These are phyloP conservation scores for Schizochytrium sp. DNA, from an alignment of 108 stramenopile species.

Conservation along the genomic window DNA sequence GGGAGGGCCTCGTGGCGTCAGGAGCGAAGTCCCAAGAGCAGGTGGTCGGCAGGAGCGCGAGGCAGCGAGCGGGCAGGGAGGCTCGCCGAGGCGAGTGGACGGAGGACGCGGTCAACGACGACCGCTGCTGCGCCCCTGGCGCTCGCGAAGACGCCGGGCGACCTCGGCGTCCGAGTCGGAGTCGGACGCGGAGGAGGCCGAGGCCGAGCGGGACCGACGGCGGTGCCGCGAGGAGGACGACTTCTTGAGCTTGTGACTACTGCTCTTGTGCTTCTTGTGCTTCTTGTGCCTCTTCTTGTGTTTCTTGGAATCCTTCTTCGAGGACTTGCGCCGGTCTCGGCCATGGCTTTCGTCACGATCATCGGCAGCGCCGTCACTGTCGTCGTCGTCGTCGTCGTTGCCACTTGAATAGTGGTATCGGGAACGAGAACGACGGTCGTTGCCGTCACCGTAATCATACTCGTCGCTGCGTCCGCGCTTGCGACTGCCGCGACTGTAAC, in stretches of 20 bases:
- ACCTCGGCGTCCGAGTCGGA: not conserved
- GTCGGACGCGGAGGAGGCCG: not conserved
- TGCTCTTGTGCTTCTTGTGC: not conserved
- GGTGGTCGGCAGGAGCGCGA: no score
- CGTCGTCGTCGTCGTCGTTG: not conserved
- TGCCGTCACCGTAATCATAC: not conserved
- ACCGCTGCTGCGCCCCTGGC: not conserved
- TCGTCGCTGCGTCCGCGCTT: not conserved
- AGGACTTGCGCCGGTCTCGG: no score
- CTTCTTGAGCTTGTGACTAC: not conserved
- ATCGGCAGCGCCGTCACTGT: no score
- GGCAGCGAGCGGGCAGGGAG: no score
- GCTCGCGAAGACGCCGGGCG: not conserved
- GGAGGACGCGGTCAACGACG: not conserved
- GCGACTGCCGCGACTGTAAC: not conserved
- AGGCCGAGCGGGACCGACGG: not conserved
- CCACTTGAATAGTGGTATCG: no score
- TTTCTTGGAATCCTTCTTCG: not conserved
- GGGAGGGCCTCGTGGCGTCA: no score
- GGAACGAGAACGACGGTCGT: no score
- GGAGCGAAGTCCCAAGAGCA: no score
- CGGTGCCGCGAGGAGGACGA: not conserved
- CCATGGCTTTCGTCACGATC: no score
- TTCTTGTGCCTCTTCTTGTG: not conserved
- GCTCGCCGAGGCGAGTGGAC: no score